Percentiles rank a stretch among this genome's conserved stretches.
phyloP scores from a whole-genome alignment of 345 rosid species.

The Salix viminalis region DNA sequence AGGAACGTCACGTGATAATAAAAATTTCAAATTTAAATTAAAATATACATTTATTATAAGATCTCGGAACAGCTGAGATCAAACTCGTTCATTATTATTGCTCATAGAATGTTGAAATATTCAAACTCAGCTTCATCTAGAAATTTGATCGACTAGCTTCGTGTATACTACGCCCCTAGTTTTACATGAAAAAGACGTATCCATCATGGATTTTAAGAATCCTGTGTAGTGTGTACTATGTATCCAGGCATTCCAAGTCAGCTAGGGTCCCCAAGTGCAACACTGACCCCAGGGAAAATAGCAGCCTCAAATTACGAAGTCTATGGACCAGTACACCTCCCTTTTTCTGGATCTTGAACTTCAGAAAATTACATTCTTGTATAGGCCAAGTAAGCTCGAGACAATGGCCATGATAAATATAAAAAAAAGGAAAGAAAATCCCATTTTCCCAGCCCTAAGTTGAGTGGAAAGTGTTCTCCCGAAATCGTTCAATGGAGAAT shows the following conservation, averaged over 20 bases:
- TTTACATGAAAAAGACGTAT: background rate
- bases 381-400: background rate
- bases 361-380: background rate
- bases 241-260: background rate
- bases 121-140: too few species aligned
- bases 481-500: background rate
- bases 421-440: background rate
- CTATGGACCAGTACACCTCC: background rate
- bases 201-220: background rate
- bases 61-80: too few species aligned
- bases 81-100: too few species aligned
- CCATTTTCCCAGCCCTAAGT: too few species aligned
- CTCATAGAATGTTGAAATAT: too few species aligned
- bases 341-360: background rate
- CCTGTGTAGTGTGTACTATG: background rate
- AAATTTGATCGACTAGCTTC: background rate
- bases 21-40: too few species aligned
- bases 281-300: background rate
- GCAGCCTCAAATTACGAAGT: background rate
- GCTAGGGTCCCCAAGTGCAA: background rate
- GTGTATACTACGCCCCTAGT: background rate
- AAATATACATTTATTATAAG: accelerated
- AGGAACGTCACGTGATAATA: accelerated
- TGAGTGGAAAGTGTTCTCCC: background rate
- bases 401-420: background rate